Evolutionary conservation across 352 stramenopile species (phyloP).

Genomic region (Globisporangium rhizosaccharum): DNA sequence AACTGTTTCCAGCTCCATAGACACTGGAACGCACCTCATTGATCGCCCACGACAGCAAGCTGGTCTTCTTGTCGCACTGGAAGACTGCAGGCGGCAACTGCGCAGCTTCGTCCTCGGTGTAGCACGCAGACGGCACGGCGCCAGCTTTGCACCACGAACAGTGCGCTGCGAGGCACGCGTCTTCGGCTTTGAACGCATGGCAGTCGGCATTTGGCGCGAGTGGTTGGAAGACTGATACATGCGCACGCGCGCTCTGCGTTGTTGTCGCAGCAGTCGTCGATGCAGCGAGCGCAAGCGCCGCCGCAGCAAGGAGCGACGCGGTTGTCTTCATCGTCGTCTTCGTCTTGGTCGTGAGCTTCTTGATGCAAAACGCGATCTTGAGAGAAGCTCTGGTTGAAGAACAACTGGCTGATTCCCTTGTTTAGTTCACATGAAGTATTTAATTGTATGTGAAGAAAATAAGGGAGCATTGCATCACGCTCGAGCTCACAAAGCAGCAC

Average conservation of each 20-base stretch:
- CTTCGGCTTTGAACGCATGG: slow-evolving; percentile 41
- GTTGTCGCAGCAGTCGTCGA: background rate
- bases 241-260: background rate
- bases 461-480: too few species aligned
- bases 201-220: slow-evolving; percentile 26
- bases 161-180: slow-evolving; percentile 43
- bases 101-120: slow-evolving; percentile 56
- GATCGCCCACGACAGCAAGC: slow-evolving; percentile 28
- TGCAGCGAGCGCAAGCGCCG: background rate
- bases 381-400: too few species aligned
- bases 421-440: too few species aligned
- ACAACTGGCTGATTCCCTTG: too few species aligned
- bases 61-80: slow-evolving; percentile 45
- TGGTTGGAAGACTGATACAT: slow-evolving; percentile 25
- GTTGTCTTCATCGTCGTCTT: slow-evolving; percentile 5
- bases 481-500: too few species aligned
- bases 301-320: background rate
- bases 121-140: slow-evolving; percentile 78
- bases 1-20: background rate
- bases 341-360: background rate
- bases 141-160: slow-evolving; percentile 75
- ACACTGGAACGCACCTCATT: slow-evolving; percentile 8
- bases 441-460: too few species aligned
- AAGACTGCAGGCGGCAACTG: slow-evolving; percentile 71
- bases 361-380: too few species aligned